Conservation (phyloP, 192 early-diverging fungal species). For the Rhizoclosmatium globosum region DNA sequence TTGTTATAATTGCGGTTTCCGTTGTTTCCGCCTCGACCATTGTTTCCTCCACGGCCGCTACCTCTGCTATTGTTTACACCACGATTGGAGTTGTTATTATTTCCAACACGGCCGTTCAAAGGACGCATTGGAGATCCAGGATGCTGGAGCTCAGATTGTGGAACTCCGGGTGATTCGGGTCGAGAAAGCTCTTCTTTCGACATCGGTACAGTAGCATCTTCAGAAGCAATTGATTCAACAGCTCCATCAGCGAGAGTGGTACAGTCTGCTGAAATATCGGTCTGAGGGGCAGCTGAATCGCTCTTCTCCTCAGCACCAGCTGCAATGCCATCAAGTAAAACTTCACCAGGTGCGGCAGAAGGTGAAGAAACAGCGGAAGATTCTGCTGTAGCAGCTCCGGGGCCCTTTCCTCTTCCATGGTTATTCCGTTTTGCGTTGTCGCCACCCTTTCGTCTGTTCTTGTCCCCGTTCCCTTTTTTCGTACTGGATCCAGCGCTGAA, state of each 20-base stretch:
- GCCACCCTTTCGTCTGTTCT: not conserved
- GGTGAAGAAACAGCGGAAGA: not conserved
- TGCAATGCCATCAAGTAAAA: not conserved
- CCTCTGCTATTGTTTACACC: not conserved
- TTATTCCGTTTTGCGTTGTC: not conserved
- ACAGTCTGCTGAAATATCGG: no score
- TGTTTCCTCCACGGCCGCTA: not conserved
- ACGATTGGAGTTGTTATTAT: conserved; percentile 15
- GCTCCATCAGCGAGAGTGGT: no score
- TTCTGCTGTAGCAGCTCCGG: not conserved
- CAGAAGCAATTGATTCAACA: not conserved
- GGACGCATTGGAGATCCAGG: no score
- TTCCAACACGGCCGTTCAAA: not conserved
- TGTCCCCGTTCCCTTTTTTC: not conserved
- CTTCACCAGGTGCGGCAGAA: not conserved
- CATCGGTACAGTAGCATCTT: not conserved
- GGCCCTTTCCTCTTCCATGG: not conserved
- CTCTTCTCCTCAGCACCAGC: no score
- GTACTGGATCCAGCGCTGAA: not conserved
- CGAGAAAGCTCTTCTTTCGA: not conserved
- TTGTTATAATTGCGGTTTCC: not conserved
- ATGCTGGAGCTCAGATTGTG: no score
- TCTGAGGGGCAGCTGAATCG: no score
- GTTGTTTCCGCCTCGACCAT: not conserved
- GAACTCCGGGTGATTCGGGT: no score